These are phyloP conservation scores for Hymenoscyphus linearis DNA, from an alignment of 2,329 filamentous ascomycete species.

Conservation along the genomic window DNA sequence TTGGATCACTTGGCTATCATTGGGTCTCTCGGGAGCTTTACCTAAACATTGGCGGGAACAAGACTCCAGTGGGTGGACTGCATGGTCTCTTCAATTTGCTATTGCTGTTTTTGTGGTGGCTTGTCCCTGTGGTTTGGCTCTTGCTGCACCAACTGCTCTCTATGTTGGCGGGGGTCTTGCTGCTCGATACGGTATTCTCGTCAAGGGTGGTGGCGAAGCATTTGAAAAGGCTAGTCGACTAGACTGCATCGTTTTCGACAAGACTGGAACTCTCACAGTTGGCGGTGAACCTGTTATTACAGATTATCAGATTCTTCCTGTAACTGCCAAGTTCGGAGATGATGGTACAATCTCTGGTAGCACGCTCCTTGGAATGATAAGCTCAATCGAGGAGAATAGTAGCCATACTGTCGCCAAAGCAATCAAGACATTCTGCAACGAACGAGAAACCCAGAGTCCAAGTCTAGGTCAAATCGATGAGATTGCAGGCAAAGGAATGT, in stretches of 20 bases:
- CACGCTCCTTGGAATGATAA: slow-evolving; percentile 48
- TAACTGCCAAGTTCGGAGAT: slow-evolving; percentile 14
- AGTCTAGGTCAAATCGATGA: slow-evolving; percentile 51
- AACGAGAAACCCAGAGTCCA: slow-evolving; percentile 26
- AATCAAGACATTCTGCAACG: slow-evolving; percentile 56
- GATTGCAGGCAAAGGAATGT: slow-evolving; percentile 66
- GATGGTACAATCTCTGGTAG: slow-evolving; percentile 13
- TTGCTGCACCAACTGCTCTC: slow-evolving; percentile 54
- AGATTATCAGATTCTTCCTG: slow-evolving; percentile 19
- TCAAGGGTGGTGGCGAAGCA: slow-evolving; percentile 54
- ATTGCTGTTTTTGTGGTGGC: slow-evolving; percentile 57
- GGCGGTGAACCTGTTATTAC: slow-evolving; percentile 65
- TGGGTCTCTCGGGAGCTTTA: slow-evolving; percentile 55
- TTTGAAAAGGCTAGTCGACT: slow-evolving; percentile 52
- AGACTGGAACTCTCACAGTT: slow-evolving; percentile 53
- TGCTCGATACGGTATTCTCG: slow-evolving; percentile 51
- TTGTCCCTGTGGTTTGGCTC: slow-evolving; percentile 55
- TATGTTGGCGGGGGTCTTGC: slow-evolving; percentile 54
- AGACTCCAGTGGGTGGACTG: slow-evolving; percentile 57
- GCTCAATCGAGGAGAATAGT: slow-evolving; percentile 63
- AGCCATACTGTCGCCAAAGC: slow-evolving; percentile 71
- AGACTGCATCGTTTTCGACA: slow-evolving; percentile 54
- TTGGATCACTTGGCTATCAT: slow-evolving; percentile 65
- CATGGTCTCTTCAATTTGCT: slow-evolving; percentile 74
- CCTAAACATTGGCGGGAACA: slow-evolving; percentile 50